phyloP scores from a whole-genome alignment of 116 monocot species.

The Posidonia oceanica region DNA sequence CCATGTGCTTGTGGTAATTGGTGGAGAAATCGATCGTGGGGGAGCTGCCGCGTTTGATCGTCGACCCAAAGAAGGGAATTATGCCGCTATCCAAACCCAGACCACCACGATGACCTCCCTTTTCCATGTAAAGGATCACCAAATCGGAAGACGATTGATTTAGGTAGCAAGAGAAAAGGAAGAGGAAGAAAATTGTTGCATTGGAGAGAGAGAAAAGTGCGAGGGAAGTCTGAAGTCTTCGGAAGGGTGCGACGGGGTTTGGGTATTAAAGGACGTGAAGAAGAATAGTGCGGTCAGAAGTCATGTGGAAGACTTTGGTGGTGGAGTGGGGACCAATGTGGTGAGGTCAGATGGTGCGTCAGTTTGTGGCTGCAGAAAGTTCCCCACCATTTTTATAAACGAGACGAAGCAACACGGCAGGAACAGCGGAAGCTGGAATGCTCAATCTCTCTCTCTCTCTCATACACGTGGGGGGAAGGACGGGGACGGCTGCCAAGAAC shows the following conservation, averaged over 20 bases:
- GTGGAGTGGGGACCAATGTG: neutral
- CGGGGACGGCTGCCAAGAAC: too few relatives aligned
- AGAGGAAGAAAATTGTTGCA: too few relatives aligned
- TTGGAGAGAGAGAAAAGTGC: neutral
- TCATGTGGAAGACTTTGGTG: neutral
- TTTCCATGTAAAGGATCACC: conserved; percentile 32
- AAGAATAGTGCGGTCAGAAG: neutral
- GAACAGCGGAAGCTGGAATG: too few relatives aligned
- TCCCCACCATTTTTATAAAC: too few relatives aligned
- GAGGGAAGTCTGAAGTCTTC: conserved; percentile 16
- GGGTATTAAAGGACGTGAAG: conserved; percentile 22
- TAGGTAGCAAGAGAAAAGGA: too few relatives aligned
- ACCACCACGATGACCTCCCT: conserved; percentile 16
- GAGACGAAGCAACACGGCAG: too few relatives aligned
- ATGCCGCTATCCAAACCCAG: conserved; percentile 7
- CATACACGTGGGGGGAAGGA: too few relatives aligned
- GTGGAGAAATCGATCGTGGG: neutral
- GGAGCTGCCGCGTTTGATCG: neutral
- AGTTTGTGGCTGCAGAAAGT: neutral
- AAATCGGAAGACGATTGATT: neutral
- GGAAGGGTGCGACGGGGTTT: conserved; percentile 4
- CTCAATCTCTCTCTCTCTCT: too few relatives aligned
- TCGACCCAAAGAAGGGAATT: conserved; percentile 7
- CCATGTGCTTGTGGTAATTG: conserved; percentile 3
- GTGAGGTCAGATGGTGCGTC: conserved; percentile 42